Percentiles rank a stretch among this genome's conserved stretches.
Evolutionary conservation across 1,284 basidiomycete genomes (phyloP).

Genomic region (Leucoagaricus sp.): DNA sequence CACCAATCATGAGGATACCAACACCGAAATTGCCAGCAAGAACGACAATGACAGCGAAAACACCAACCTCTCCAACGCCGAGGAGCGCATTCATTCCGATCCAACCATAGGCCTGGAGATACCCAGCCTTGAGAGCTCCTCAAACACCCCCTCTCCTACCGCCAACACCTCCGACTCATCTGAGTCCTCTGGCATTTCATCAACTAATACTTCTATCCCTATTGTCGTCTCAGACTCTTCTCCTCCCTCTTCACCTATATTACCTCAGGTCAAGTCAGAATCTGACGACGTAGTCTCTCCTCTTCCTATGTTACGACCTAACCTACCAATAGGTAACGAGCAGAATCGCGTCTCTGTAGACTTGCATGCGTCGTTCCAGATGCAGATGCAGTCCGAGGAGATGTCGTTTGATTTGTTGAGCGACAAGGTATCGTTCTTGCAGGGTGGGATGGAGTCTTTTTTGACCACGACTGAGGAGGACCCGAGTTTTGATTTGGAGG

Average conservation of each 20-base stretch:
- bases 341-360: constrained; percentile 54
- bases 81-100: neutral
- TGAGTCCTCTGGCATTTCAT: constrained; percentile 23
- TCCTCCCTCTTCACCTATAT: constrained; percentile 16
- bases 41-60: neutral
- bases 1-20: no score
- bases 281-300: neutral
- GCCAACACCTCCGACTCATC: constrained; percentile 18
- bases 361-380: constrained; percentile 55
- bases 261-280: neutral
- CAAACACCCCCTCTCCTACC: constrained; percentile 2
- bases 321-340: constrained; percentile 22
- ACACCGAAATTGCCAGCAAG: neutral
- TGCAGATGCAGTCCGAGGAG: constrained; percentile 56
- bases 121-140: neutral
- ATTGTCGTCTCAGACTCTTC: constrained; percentile 22
- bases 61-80: neutral
- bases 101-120: neutral
- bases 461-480: constrained; percentile 35
- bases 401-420: constrained; percentile 64
- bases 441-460: constrained; percentile 33
- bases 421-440: constrained; percentile 61
- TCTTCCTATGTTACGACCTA: constrained; percentile 22
- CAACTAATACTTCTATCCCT: constrained; percentile 29
- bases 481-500: constrained; percentile 33